Evolutionary conservation across 768 basidiomycete genomes (phyloP).

Genomic region (Trametes cubensis): DNA sequence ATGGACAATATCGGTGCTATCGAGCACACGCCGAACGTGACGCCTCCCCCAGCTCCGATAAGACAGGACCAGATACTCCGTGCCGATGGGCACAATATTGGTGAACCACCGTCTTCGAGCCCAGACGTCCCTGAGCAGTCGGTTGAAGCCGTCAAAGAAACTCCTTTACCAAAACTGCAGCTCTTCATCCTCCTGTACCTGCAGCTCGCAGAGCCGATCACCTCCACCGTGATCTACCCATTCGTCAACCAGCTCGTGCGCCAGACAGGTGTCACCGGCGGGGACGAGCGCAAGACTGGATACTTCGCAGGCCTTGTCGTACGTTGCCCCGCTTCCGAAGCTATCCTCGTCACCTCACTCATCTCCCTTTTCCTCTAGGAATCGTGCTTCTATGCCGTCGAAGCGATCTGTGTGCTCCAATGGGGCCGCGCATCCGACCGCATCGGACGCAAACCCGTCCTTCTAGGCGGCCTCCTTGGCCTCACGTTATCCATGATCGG

Average conservation of each 20-base stretch:
- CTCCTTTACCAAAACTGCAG: slow-evolving; percentile 33
- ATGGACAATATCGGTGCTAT: too few species aligned
- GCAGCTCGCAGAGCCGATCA: slow-evolving; percentile 33
- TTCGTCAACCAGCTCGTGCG: slow-evolving; percentile 33
- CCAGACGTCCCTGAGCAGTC: too few species aligned
- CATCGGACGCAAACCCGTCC: slow-evolving; percentile 38
- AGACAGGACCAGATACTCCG: too few species aligned
- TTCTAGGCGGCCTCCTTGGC: slow-evolving; percentile 34
- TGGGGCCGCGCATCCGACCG: slow-evolving; percentile 39
- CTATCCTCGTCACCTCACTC: background rate
- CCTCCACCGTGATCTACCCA: slow-evolving; percentile 32
- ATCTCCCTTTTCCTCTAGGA: slow-evolving; percentile 27
- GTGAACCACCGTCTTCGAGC: too few species aligned
- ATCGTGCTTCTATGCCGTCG: slow-evolving; percentile 35
- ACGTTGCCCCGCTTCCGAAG: background rate
- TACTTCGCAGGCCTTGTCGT: slow-evolving; percentile 34
- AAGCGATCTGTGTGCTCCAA: slow-evolving; percentile 33
- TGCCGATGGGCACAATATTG: too few species aligned
- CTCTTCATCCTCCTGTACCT: slow-evolving; percentile 30
- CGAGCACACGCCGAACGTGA: too few species aligned
- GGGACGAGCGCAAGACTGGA: slow-evolving; percentile 30
- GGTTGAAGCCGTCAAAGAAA: slow-evolving; percentile 4
- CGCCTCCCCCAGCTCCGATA: too few species aligned
- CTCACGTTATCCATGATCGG: slow-evolving; percentile 32
- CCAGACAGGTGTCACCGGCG: slow-evolving; percentile 26